Evolutionary conservation across 164 flowering plant genomes (phyloP).

Genomic region (Vitis cinerea): DNA sequence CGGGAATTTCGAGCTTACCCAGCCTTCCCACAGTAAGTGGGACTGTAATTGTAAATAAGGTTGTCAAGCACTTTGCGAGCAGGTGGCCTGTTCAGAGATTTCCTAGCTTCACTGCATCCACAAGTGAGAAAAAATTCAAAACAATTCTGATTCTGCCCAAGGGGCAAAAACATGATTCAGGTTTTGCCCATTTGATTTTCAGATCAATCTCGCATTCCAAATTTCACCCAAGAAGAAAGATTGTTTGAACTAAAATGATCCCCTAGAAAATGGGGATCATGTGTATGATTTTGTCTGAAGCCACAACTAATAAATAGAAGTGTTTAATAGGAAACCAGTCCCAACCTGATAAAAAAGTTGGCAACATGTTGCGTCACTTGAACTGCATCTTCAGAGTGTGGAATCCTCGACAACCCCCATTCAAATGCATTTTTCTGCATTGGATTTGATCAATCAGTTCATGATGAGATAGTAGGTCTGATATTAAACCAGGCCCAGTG

Average conservation of each 20-base stretch:
- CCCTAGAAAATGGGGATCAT: neutral
- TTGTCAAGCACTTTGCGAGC: conserved; percentile 60
- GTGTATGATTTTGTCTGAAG: too few relatives aligned
- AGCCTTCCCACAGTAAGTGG: conserved; percentile 85
- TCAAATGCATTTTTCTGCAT: conserved; percentile 98
- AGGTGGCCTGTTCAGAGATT: conserved; percentile 77
- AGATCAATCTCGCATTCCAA: too few relatives aligned
- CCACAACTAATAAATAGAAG: neutral
- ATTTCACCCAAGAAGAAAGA: too few relatives aligned
- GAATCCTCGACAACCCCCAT: conserved; percentile 86
- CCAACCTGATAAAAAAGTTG: conserved; percentile 79
- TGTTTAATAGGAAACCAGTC: neutral
- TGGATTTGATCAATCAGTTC: conserved; percentile 1
- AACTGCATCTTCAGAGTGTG: conserved; percentile 93
- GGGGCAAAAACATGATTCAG: too few relatives aligned
- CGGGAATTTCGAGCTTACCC: conserved; percentile 51
- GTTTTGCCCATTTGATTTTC: too few relatives aligned
- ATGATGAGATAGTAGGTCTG: neutral
- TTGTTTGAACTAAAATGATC: too few relatives aligned
- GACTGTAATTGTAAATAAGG: conserved; percentile 90
- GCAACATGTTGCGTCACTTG: conserved; percentile 87
- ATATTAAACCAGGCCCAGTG: neutral
- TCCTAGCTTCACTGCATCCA: conserved; percentile 83
- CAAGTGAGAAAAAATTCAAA: neutral
- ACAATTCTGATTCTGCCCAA: too few relatives aligned